phyloP scores from a whole-genome alignment of 2,329 filamentous ascomycete species.

The Pseudocercospora macadamiae region DNA sequence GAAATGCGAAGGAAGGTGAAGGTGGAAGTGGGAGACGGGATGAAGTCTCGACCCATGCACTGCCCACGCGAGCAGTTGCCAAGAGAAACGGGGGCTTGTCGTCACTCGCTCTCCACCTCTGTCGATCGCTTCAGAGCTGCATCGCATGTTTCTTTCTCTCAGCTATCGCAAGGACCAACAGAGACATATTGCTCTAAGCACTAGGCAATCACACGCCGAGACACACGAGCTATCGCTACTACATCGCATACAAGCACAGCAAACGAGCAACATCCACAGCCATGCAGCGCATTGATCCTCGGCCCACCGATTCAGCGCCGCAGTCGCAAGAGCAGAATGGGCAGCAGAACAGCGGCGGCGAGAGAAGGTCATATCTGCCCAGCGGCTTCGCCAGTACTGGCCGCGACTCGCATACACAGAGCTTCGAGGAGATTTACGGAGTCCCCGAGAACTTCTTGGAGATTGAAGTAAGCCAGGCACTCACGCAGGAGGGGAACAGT shows the following conservation, averaged over 20 bases:
- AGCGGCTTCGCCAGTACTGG: constrained; percentile 39
- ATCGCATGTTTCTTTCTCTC: neutral
- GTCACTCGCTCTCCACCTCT: neutral
- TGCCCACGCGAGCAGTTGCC: neutral
- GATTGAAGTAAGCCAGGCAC: constrained; percentile 73
- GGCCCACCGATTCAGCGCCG: constrained; percentile 20
- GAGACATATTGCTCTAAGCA: neutral
- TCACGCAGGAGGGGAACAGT: too few species aligned
- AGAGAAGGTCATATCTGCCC: constrained; percentile 26
- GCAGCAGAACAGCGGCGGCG: constrained; percentile 7
- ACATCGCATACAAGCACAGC: neutral
- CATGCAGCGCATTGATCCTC: constrained; percentile 38
- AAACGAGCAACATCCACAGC: neutral
- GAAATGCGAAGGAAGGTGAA: too few species aligned
- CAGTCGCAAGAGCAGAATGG: constrained; percentile 2
- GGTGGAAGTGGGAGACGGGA: neutral
- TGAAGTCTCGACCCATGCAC: neutral
- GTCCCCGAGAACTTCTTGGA: constrained; percentile 98
- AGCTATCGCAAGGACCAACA: neutral
- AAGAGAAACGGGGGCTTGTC: constrained; percentile 2
- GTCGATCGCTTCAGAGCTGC: neutral
- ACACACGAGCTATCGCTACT: neutral
- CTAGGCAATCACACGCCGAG: neutral
- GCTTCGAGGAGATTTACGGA: constrained; percentile 98
- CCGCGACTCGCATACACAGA: constrained; percentile 59